These are phyloP conservation scores for Xylaria acuta DNA, from an alignment of 495 filamentous ascomycete genomes.

Conservation along the genomic window DNA sequence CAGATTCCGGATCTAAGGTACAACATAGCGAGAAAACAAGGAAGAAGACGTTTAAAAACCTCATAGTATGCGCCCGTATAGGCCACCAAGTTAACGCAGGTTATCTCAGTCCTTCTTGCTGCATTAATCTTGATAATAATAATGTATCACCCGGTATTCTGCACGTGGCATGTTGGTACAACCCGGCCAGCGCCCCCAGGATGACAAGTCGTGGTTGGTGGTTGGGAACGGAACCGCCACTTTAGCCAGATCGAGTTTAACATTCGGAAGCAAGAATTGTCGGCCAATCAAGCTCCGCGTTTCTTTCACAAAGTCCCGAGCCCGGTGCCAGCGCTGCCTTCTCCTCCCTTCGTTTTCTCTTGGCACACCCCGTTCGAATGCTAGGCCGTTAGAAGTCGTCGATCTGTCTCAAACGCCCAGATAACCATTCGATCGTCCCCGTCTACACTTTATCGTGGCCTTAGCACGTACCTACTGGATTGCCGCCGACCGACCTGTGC, in stretches of 20 bases:
- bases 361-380: conserved; percentile 10
- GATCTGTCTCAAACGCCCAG: conserved; percentile 9
- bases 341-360: conserved; percentile 16
- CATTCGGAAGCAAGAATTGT: conserved; percentile 15
- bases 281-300: conserved; percentile 24
- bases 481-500: conserved; percentile 18
- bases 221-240: conserved; percentile 15
- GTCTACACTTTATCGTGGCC: not conserved
- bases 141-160: conserved; percentile 14
- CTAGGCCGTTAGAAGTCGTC: conserved; percentile 17
- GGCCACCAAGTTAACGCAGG: not conserved
- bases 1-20: not conserved
- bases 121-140: not conserved
- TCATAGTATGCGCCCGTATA: not conserved
- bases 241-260: conserved; percentile 13
- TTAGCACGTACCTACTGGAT: not conserved
- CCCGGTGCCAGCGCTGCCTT: conserved; percentile 1
- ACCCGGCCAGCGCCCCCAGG: not conserved
- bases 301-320: conserved; percentile 16
- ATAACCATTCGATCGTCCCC: conserved; percentile 9
- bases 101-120: not conserved
- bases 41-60: not conserved
- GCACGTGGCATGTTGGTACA: conserved; percentile 12
- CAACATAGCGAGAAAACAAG: not conserved
- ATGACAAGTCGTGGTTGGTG: conserved; percentile 12